A percentile compares a stretch with the other conserved stretches of the same genome.
phyloP scores from a whole-genome alignment of 495 filamentous ascomycete species.

The Geopyxis carbonaria region DNA sequence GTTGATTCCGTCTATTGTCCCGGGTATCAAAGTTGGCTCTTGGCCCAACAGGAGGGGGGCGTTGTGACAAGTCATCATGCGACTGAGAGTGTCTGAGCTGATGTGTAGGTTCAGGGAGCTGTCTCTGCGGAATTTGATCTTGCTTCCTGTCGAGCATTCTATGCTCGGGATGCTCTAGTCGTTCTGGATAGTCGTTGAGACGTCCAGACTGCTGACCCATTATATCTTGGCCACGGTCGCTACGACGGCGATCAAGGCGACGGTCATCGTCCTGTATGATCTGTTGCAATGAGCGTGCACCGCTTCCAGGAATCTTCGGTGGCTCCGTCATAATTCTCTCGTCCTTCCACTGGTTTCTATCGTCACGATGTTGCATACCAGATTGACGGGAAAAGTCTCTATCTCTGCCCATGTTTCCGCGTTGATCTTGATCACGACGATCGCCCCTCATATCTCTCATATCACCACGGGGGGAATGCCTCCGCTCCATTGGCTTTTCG shows the following conservation, averaged over 20 bases:
- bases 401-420: neutral
- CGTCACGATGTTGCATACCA: neutral
- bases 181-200: constrained; percentile 17
- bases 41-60: constrained; percentile 18
- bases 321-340: constrained; percentile 1
- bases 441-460: neutral
- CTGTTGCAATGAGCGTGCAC: neutral
- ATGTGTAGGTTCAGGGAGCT: neutral
- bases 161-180: constrained; percentile 13
- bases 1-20: constrained; percentile 11
- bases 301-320: neutral
- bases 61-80: constrained; percentile 5
- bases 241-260: constrained; percentile 24
- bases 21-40: constrained; percentile 22
- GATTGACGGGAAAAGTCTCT: neutral
- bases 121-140: constrained; percentile 7
- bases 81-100: too few relatives aligned
- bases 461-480: constrained; percentile 1
- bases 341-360: neutral
- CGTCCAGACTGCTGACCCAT: constrained; percentile 11
- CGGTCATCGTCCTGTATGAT: constrained; percentile 13
- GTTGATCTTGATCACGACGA: constrained; percentile 1
- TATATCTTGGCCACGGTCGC: constrained; percentile 22
- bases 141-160: constrained; percentile 12
- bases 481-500: constrained; percentile 1